These are phyloP conservation scores for Inonotus hispidus DNA, from an alignment of 1,284 basidiomycete species.

Conservation along the genomic window DNA sequence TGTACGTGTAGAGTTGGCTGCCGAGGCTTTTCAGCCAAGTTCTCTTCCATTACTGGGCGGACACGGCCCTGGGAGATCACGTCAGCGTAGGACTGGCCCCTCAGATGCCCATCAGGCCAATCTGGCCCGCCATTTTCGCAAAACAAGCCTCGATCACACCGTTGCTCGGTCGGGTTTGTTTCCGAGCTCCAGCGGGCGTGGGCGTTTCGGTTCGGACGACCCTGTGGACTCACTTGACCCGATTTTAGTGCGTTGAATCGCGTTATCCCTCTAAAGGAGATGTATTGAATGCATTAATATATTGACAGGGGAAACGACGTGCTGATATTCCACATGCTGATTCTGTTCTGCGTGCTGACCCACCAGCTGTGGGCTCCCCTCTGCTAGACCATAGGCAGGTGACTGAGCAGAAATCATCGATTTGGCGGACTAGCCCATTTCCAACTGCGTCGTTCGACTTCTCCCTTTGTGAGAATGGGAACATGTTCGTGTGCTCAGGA, in stretches of 20 bases:
- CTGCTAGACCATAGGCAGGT: constrained; percentile 23
- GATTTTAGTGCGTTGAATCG: constrained; percentile 15
- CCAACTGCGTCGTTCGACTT: constrained; percentile 76
- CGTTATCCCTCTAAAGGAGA: background rate
- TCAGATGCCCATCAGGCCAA: constrained; percentile 38
- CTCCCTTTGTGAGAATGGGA: constrained; percentile 60
- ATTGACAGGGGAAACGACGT: constrained; percentile 48
- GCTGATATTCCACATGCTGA: constrained; percentile 72
- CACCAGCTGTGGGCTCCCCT: constrained; percentile 46
- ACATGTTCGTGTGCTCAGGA: constrained; percentile 49
- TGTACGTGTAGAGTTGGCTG: too few relatives aligned
- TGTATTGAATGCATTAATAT: background rate
- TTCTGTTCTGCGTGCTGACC: constrained; percentile 71
- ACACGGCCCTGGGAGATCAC: constrained; percentile 38
- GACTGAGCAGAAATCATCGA: constrained; percentile 27
- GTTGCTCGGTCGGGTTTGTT: constrained; percentile 63
- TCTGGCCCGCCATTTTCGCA: constrained; percentile 66
- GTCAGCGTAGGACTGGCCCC: constrained; percentile 35
- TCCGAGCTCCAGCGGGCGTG: constrained; percentile 44
- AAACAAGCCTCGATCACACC: constrained; percentile 91
- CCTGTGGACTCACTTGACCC: constrained; percentile 10
- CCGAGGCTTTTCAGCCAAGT: constrained; percentile 56
- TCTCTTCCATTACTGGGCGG: constrained; percentile 62
- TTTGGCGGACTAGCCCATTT: constrained; percentile 45
- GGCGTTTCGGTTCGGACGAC: constrained; percentile 8